phyloP scores from a whole-genome alignment of 2,329 filamentous ascomycete genomes.

The Aspergillus sp. region DNA sequence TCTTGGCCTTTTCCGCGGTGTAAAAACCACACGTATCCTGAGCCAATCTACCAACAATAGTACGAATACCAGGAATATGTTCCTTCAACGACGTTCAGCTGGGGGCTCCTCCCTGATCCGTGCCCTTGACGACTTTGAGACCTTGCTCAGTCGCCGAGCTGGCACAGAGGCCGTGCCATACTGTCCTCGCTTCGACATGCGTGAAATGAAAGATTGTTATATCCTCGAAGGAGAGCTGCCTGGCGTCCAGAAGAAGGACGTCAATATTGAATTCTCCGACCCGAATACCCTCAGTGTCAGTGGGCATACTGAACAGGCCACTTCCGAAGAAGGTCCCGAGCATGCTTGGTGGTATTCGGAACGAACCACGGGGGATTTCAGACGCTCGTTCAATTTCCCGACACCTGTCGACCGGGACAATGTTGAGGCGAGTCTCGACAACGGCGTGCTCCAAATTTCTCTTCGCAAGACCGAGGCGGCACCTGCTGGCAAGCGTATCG shows the following conservation, averaged over 20 bases:
- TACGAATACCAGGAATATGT: not conserved
- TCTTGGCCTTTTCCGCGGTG: no score
- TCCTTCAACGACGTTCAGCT: not conserved
- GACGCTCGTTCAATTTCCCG: slow-evolving; percentile 60
- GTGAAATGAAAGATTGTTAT: slow-evolving; percentile 45
- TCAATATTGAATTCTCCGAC: slow-evolving; percentile 50
- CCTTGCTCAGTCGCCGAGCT: slow-evolving; percentile 22
- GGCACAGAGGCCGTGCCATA: slow-evolving; percentile 3
- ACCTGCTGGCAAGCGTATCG: not conserved
- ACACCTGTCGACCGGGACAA: slow-evolving; percentile 57
- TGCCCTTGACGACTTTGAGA: slow-evolving; percentile 41
- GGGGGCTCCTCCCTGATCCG: slow-evolving; percentile 35
- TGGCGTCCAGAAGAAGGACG: slow-evolving; percentile 46
- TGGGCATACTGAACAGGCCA: slow-evolving; percentile 40
- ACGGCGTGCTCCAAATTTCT: slow-evolving; percentile 57
- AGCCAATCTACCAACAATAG: no score
- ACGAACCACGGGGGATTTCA: slow-evolving; percentile 59
- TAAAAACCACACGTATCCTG: no score
- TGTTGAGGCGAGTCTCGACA: slow-evolving; percentile 61
- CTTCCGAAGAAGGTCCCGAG: slow-evolving; percentile 17
- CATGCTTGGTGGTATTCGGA: slow-evolving; percentile 60
- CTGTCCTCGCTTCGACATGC: slow-evolving; percentile 47
- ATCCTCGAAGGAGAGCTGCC: slow-evolving; percentile 50
- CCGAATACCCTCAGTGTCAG: slow-evolving; percentile 47
- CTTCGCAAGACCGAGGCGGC: slow-evolving; percentile 53